Evolutionary conservation across 202 grass and related monocot genomes (phyloP).

Genomic region (Thinopyrum obtusiflorum): DNA sequence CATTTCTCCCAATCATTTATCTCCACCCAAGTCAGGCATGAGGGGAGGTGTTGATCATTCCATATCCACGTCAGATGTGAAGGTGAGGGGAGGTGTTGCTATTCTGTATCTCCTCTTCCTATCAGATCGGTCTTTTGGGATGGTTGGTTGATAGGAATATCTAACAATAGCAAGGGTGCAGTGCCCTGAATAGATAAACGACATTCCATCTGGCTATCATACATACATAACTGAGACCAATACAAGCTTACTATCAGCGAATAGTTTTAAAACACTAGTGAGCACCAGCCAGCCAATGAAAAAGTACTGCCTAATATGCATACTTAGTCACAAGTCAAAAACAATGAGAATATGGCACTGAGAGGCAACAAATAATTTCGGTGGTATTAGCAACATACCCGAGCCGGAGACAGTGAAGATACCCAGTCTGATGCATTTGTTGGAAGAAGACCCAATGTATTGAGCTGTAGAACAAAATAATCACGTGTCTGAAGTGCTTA

Average conservation of each 20-base stretch:
- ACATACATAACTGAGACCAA: constrained; percentile 11
- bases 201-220: constrained; percentile 5
- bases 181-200: not conserved
- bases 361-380: not conserved
- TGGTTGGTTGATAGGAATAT: too few species aligned
- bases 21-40: too few species aligned
- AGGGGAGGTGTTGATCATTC: too few species aligned
- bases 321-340: not conserved
- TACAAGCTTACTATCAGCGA: not conserved
- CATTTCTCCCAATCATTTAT: too few species aligned
- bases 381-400: constrained; percentile 41
- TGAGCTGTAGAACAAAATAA: constrained; percentile 61
- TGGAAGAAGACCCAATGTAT: constrained; percentile 97
- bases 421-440: constrained; percentile 95
- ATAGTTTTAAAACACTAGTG: not conserved
- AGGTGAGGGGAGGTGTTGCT: too few species aligned
- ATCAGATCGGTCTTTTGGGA: too few species aligned
- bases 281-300: not conserved
- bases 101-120: too few species aligned
- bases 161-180: not conserved
- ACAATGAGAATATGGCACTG: not conserved
- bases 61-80: too few species aligned
- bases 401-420: constrained; percentile 77
- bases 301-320: not conserved
- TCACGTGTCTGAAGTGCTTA: constrained; percentile 1